Conservation (phyloP, 352 stramenopile genomes). For the Pythium biforme region DNA sequence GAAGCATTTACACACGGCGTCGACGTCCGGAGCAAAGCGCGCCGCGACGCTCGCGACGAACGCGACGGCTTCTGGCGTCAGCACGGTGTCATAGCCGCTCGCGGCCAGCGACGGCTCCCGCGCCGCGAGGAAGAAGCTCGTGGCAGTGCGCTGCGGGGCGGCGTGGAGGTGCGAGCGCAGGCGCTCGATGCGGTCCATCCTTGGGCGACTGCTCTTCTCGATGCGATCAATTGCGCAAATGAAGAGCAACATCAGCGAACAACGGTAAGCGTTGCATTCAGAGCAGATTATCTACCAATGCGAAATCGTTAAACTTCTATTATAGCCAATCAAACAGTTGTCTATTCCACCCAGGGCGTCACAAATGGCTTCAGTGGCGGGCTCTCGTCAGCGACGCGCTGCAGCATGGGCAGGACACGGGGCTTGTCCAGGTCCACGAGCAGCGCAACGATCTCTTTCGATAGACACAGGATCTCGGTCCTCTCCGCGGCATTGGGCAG, state of each 20-base stretch:
- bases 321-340: constrained; percentile 16
- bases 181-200: constrained; percentile 30
- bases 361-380: constrained; percentile 25
- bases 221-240: too few species aligned
- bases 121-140: constrained; percentile 27
- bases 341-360: not conserved
- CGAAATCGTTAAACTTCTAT: not conserved
- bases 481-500: constrained; percentile 15
- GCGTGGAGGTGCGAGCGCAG: constrained; percentile 20
- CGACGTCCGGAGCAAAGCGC: constrained; percentile 67
- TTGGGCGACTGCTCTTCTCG: too few species aligned
- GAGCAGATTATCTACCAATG: constrained; percentile 17
- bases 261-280: too few species aligned
- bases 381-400: constrained; percentile 20
- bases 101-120: constrained; percentile 15
- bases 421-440: constrained; percentile 17
- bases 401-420: constrained; percentile 6
- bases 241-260: too few species aligned
- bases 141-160: not conserved
- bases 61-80: constrained; percentile 79
- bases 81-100: constrained; percentile 59
- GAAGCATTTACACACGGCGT: constrained; percentile 35
- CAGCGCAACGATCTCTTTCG: constrained; percentile 21
- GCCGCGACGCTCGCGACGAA: constrained; percentile 85
- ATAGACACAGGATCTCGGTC: constrained; percentile 14